Conservation (phyloP, 2,329 filamentous ascomycete species). For the Diaporthe vexans region DNA sequence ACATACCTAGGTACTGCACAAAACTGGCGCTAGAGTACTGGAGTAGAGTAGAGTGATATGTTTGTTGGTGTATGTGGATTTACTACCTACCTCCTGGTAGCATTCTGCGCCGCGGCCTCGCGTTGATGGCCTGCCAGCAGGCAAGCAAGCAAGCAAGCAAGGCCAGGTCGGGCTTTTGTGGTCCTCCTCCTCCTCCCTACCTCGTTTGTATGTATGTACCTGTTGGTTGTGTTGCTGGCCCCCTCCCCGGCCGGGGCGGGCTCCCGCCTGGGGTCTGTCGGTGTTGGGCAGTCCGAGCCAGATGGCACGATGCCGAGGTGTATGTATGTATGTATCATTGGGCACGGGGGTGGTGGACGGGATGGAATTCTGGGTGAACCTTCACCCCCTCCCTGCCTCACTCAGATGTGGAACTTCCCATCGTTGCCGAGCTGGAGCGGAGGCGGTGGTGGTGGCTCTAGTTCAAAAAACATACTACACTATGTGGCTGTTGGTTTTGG, state of each 20-base stretch:
- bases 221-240: neutral
- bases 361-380: neutral
- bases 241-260: neutral
- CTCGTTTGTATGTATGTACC: no score
- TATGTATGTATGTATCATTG: neutral
- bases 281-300: neutral
- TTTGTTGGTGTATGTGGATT: neutral
- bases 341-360: no score
- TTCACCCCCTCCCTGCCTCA: neutral
- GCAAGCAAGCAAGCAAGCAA: no score
- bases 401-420: neutral
- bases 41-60: neutral
- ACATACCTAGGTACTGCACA: neutral
- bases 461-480: no score
- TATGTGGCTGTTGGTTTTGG: neutral
- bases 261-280: neutral
- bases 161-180: neutral
- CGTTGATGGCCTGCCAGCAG: neutral
- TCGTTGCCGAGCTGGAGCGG: no score
- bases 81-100: no score
- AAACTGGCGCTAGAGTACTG: no score
- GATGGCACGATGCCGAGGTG: constrained; percentile 11
- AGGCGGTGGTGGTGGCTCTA: no score
- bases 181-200: no score
- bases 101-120: neutral